These are phyloP conservation scores for Giardia duodenalis DNA, from an alignment of 208 protist genomes.

Conservation along the genomic window DNA sequence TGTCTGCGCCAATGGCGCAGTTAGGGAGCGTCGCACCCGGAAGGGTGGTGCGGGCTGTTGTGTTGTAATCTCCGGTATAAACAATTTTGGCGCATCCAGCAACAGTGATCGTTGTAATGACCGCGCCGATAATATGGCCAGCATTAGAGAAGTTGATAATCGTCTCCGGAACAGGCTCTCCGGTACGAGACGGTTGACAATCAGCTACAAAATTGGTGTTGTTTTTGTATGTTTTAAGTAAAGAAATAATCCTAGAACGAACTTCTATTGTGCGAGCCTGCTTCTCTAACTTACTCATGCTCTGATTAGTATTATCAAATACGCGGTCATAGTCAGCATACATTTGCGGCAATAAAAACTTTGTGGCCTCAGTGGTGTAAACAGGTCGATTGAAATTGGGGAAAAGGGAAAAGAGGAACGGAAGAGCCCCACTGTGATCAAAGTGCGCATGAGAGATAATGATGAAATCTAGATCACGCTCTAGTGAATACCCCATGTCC, in stretches of 20 bases:
- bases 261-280: background rate
- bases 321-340: slow-evolving; percentile 4
- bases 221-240: background rate
- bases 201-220: background rate
- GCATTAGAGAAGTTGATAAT: background rate
- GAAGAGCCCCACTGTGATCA: background rate
- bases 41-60: background rate
- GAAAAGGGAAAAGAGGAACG: background rate
- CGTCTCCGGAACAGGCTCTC: background rate
- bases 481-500: background rate
- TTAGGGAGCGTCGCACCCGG: background rate
- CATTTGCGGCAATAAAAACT: background rate
- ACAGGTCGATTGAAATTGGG: background rate
- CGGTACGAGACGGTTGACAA: background rate
- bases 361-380: background rate
- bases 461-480: background rate
- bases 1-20: background rate
- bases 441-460: background rate
- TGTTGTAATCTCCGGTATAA: background rate
- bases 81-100: background rate
- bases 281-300: background rate
- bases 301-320: background rate
- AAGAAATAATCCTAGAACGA: background rate
- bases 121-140: background rate
- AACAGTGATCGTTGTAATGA: background rate